phyloP scores from a whole-genome alignment of 257 asterid genomes.

The Coffea canephora region DNA sequence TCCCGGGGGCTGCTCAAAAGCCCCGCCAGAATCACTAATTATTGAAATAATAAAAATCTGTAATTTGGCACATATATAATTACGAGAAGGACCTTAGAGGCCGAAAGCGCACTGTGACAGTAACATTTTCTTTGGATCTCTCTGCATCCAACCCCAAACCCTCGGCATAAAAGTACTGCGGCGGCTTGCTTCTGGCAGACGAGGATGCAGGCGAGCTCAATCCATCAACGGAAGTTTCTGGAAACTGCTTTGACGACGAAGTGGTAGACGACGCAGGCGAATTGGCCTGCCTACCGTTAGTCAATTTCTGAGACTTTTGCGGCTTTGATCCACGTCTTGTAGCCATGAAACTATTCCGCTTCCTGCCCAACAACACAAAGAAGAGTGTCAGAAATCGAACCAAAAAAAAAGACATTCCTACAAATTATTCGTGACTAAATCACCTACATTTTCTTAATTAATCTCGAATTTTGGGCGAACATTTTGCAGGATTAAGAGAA shows the following conservation, averaged over 20 bases:
- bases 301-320: conserved; percentile 38
- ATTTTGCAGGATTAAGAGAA: background rate
- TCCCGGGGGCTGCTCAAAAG: conserved; percentile 74
- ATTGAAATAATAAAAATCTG: background rate
- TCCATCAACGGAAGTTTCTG: conserved; percentile 62
- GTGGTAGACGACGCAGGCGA: conserved; percentile 86
- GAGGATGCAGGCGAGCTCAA: conserved; percentile 91
- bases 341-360: conserved; percentile 41
- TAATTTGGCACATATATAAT: background rate
- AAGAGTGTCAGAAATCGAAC: background rate
- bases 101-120: conserved; percentile 95
- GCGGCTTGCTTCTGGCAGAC: conserved; percentile 69
- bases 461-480: background rate
- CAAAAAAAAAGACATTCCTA: background rate
- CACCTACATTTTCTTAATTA: conserved; percentile 7
- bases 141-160: conserved; percentile 47
- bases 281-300: conserved; percentile 21
- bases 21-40: conserved; percentile 3
- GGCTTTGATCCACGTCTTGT: conserved; percentile 53
- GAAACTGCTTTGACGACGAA: conserved; percentile 71
- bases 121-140: conserved; percentile 86
- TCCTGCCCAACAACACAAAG: background rate
- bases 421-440: background rate
- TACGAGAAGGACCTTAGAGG: conserved; percentile 73
- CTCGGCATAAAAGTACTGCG: conserved; percentile 48